Conservation (phyloP, 768 basidiomycete species). For the Amyloporia xantha region DNA sequence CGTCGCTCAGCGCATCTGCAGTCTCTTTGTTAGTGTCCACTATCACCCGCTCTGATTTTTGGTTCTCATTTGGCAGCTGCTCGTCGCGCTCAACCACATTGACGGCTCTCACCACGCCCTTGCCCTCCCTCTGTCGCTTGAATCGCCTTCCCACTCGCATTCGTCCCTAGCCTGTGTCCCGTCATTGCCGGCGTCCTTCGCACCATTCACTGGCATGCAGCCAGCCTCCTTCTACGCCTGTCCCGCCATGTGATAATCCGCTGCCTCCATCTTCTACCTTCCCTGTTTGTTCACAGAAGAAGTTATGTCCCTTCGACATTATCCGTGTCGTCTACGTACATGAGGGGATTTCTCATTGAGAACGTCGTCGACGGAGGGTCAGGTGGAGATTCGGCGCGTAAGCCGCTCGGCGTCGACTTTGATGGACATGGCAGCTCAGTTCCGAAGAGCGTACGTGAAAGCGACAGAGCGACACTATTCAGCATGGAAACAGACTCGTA, state of each 20-base stretch:
- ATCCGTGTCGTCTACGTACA: background rate
- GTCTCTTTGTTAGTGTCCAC: slow-evolving; percentile 24
- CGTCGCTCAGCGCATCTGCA: slow-evolving; percentile 4
- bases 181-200: background rate
- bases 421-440: slow-evolving; percentile 45
- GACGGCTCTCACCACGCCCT: slow-evolving; percentile 30
- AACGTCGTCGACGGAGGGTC: background rate
- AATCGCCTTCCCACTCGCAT: slow-evolving; percentile 18
- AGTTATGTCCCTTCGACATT: background rate
- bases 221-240: slow-evolving; percentile 1
- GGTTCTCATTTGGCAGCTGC: slow-evolving; percentile 38
- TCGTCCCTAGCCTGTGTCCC: slow-evolving; percentile 26
- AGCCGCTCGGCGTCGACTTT: slow-evolving; percentile 34
- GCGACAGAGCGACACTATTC: slow-evolving; percentile 45
- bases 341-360: slow-evolving; percentile 8
- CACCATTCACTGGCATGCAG: slow-evolving; percentile 5
- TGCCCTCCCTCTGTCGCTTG: slow-evolving; percentile 24
- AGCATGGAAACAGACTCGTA: slow-evolving; percentile 26
- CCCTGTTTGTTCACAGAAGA: slow-evolving; percentile 8
- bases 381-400: slow-evolving; percentile 20
- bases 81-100: slow-evolving; percentile 29
- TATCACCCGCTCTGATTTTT: slow-evolving; percentile 33
- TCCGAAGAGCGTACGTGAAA: slow-evolving; percentile 59
- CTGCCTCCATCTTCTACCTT: slow-evolving; percentile 7
- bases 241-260: slow-evolving; percentile 11